Evolutionary conservation across 1,284 basidiomycete species (phyloP).

Genomic region (Leccinum brunneo-olivaceum): DNA sequence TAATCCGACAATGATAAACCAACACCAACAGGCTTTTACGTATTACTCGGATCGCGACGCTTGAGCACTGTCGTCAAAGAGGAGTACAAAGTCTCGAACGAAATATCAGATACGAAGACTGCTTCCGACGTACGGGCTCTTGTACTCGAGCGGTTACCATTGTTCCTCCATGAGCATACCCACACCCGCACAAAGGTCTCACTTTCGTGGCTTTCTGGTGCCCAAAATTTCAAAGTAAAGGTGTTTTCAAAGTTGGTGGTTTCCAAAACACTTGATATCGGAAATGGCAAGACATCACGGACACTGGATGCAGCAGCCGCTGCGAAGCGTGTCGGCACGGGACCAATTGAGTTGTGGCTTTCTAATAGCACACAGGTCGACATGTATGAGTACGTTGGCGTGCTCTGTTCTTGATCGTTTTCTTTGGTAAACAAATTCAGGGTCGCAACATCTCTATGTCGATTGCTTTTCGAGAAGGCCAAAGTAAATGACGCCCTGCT

Average conservation of each 20-base stretch:
- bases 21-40: slow-evolving; percentile 52
- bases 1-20: not conserved
- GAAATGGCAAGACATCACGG: slow-evolving; percentile 41
- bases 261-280: slow-evolving; percentile 53
- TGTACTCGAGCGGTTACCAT: slow-evolving; percentile 82
- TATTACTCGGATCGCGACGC: slow-evolving; percentile 58
- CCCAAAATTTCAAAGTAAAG: slow-evolving; percentile 68
- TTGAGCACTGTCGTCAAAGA: slow-evolving; percentile 73
- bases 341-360: slow-evolving; percentile 72
- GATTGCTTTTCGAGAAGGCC: slow-evolving; percentile 65
- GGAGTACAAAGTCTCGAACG: slow-evolving; percentile 58
- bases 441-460: slow-evolving; percentile 76
- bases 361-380: slow-evolving; percentile 74
- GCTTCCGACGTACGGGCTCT: slow-evolving; percentile 51
- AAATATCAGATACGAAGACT: slow-evolving; percentile 43
- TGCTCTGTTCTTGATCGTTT: not conserved
- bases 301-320: slow-evolving; percentile 73
- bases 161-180: slow-evolving; percentile 88
- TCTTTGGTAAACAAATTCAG: slow-evolving; percentile 31
- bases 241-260: slow-evolving; percentile 57
- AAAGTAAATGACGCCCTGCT: slow-evolving; percentile 80
- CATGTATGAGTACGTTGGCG: slow-evolving; percentile 79
- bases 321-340: slow-evolving; percentile 50
- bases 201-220: slow-evolving; percentile 68
- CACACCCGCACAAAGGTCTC: slow-evolving; percentile 66